These are phyloP conservation scores for Eimeria falciformis DNA, from an alignment of 169 alveolate genomes.

Conservation along the genomic window DNA sequence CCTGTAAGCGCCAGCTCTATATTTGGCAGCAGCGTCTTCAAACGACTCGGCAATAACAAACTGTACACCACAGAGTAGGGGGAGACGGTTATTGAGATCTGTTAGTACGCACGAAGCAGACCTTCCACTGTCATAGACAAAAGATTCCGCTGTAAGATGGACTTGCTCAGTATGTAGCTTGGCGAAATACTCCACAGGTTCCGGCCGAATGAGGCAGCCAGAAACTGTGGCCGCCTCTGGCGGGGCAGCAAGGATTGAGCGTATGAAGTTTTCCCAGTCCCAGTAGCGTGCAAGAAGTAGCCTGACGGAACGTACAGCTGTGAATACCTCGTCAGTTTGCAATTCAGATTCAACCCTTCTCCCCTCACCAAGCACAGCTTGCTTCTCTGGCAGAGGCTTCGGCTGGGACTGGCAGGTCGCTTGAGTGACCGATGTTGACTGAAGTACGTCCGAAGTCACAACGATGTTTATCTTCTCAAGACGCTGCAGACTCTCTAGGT, in stretches of 20 bases:
- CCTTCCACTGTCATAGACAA: neutral
- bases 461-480: neutral
- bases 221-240: conserved; percentile 17
- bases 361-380: neutral
- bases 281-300: conserved; percentile 35
- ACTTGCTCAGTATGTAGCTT: neutral
- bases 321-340: neutral
- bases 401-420: neutral
- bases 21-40: conserved; percentile 40
- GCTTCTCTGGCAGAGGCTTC: neutral
- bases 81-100: conserved; percentile 7
- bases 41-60: conserved; percentile 7
- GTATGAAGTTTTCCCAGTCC: conserved; percentile 48
- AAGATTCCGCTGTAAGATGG: neutral
- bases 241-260: neutral
- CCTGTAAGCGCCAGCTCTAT: conserved; percentile 1
- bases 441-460: neutral
- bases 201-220: neutral
- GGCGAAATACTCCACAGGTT: too few species aligned
- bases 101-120: neutral
- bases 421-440: neutral
- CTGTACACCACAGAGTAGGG: conserved; percentile 51
- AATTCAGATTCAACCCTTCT: neutral
- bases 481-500: conserved; percentile 19
- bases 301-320: neutral